Conservation (phyloP, 1,284 basidiomycete genomes). For the Cerioporus squamosus region DNA sequence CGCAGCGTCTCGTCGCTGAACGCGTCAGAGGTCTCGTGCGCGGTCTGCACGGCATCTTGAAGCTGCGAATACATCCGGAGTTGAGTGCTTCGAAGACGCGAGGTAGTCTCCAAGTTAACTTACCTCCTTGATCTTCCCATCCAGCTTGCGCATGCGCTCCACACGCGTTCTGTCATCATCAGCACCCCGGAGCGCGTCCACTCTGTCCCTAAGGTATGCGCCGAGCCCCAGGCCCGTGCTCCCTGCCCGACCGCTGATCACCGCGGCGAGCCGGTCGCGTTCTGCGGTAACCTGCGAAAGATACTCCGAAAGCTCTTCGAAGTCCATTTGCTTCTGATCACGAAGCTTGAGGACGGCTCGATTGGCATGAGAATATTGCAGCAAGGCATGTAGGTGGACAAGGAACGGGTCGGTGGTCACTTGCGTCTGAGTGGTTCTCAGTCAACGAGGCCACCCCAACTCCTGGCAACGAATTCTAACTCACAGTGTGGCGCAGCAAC, state of each 20-base stretch:
- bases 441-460: no score
- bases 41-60: constrained; percentile 93
- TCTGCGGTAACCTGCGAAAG: constrained; percentile 90
- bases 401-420: constrained; percentile 88
- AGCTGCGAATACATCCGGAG: constrained; percentile 53
- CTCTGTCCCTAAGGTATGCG: constrained; percentile 92
- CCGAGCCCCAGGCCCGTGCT: constrained; percentile 84
- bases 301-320: constrained; percentile 97
- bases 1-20: constrained; percentile 94
- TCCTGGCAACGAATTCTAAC: constrained; percentile 30
- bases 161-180: constrained; percentile 94
- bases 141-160: constrained; percentile 91
- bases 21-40: constrained; percentile 94
- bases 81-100: background rate
- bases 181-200: constrained; percentile 89
- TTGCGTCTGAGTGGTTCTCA: constrained; percentile 61
- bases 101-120: background rate
- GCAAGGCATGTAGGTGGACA: constrained; percentile 85
- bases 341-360: constrained; percentile 91
- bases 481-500: constrained; percentile 79
- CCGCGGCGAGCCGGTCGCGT: constrained; percentile 88
- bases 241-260: constrained; percentile 81
- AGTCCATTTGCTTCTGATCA: constrained; percentile 98
- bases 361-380: constrained; percentile 90
- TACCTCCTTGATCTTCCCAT: constrained; percentile 94